Evolutionary conservation across 2,329 filamentous ascomycete genomes (phyloP).

Genomic region (Talaromyces sp.): DNA sequence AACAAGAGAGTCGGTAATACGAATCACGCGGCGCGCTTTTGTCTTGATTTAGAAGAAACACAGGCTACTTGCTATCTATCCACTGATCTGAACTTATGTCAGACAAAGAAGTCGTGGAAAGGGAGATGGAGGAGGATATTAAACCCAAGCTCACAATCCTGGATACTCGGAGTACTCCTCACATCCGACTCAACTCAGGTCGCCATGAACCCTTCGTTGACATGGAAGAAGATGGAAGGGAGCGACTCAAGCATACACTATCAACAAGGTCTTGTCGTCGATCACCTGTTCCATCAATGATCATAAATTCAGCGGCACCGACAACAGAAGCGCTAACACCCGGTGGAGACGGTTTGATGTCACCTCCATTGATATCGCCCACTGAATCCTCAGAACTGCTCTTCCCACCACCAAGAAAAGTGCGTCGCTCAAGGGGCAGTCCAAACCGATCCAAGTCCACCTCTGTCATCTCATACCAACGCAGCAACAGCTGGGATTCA

Average conservation of each 20-base stretch:
- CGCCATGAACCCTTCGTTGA: conserved; percentile 48
- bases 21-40: not conserved
- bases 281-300: conserved; percentile 16
- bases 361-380: conserved; percentile 40
- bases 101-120: not conserved
- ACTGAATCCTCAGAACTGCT: conserved; percentile 38
- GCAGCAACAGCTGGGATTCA: conserved; percentile 56
- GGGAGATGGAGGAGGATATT: conserved; percentile 12
- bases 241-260: conserved; percentile 7
- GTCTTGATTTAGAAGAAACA: not conserved
- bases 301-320: conserved; percentile 19
- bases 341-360: conserved; percentile 33
- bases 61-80: not conserved
- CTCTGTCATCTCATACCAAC: conserved; percentile 53
- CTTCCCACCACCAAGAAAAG: conserved; percentile 40
- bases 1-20: not conserved
- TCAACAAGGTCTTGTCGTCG: conserved; percentile 5
- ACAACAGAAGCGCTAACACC: conserved; percentile 36
- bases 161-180: conserved; percentile 41
- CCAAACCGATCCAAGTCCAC: conserved; percentile 46
- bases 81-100: not conserved
- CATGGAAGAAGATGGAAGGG: conserved; percentile 24
- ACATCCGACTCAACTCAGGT: conserved; percentile 61
- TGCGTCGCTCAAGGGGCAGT: conserved; percentile 47
- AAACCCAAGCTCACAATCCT: conserved; percentile 4